A percentile compares a stretch with the other conserved stretches of the same genome.
Evolutionary conservation across 2,329 filamentous ascomycete species (phyloP).

Genomic region (Cytospora leucostoma): DNA sequence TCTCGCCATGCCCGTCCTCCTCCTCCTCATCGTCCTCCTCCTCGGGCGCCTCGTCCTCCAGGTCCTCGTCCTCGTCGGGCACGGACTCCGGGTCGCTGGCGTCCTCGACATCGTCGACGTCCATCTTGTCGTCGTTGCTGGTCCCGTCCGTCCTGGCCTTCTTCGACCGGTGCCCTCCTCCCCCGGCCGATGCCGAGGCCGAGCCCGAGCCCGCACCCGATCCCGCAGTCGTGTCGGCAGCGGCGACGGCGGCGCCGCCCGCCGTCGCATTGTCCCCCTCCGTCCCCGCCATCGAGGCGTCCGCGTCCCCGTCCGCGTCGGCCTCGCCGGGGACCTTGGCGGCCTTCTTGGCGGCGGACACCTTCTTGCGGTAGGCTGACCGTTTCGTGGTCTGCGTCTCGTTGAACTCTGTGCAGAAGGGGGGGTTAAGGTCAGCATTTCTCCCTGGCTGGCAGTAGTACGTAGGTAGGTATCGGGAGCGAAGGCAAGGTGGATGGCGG

Average conservation of each 20-base stretch:
- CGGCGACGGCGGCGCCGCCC: not conserved
- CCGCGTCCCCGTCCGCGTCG: conserved; percentile 28
- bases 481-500: not conserved
- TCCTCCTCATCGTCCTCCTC: conserved; percentile 53
- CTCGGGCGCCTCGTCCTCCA: conserved; percentile 47
- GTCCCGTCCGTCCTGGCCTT: conserved; percentile 43
- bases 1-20: conserved; percentile 44
- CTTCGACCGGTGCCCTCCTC: conserved; percentile 38
- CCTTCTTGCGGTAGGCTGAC: conserved; percentile 70
- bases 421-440: conserved; percentile 15
- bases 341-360: conserved; percentile 63
- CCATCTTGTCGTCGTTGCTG: conserved; percentile 48
- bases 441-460: not conserved
- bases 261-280: conserved; percentile 33
- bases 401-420: conserved; percentile 61
- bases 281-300: conserved; percentile 36
- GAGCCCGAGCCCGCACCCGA: conserved; percentile 20
- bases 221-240: conserved; percentile 28
- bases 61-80: conserved; percentile 39
- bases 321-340: conserved; percentile 33
- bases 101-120: conserved; percentile 45
- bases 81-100: conserved; percentile 40
- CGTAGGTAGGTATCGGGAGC: not conserved
- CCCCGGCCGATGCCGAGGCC: conserved; percentile 10
- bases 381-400: conserved; percentile 73